phyloP scores from a whole-genome alignment of 2,329 filamentous ascomycete species.

The Chaetomium olivaceum region DNA sequence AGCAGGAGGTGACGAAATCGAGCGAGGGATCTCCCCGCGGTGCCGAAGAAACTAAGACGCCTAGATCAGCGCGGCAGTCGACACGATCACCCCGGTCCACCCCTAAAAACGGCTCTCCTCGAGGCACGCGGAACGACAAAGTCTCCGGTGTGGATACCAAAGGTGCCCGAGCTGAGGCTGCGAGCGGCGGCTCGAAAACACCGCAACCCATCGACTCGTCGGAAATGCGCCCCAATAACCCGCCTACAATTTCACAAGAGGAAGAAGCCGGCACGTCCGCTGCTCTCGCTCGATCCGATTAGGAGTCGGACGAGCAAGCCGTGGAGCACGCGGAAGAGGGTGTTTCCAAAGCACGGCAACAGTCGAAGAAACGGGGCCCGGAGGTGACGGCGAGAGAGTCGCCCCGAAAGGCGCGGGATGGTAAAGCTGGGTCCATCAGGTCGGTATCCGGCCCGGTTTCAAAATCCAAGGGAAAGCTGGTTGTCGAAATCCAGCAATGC shows the following conservation, averaged over 20 bases:
- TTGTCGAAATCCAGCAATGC: background rate
- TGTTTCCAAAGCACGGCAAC: background rate
- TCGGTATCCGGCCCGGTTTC: slow-evolving; percentile 1
- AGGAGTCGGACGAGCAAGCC: background rate
- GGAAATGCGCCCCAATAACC: background rate
- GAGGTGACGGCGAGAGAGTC: background rate
- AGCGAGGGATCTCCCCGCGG: background rate
- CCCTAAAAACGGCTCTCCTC: background rate
- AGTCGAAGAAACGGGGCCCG: background rate
- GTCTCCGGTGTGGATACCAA: background rate
- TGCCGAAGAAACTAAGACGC: background rate
- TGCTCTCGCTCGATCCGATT: background rate
- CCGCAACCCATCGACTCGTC: background rate
- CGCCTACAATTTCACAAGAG: background rate
- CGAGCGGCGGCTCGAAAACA: background rate
- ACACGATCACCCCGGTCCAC: background rate
- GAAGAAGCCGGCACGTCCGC: background rate
- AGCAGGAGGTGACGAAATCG: background rate
- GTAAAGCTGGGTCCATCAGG: background rate
- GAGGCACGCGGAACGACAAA: background rate
- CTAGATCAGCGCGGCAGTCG: background rate
- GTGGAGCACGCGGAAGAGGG: background rate
- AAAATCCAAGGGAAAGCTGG: background rate
- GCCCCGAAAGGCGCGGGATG: background rate
- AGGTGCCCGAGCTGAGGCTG: background rate